These are phyloP conservation scores for Euphrasia arctica DNA, from an alignment of 305 asterid species.

Conservation along the genomic window DNA sequence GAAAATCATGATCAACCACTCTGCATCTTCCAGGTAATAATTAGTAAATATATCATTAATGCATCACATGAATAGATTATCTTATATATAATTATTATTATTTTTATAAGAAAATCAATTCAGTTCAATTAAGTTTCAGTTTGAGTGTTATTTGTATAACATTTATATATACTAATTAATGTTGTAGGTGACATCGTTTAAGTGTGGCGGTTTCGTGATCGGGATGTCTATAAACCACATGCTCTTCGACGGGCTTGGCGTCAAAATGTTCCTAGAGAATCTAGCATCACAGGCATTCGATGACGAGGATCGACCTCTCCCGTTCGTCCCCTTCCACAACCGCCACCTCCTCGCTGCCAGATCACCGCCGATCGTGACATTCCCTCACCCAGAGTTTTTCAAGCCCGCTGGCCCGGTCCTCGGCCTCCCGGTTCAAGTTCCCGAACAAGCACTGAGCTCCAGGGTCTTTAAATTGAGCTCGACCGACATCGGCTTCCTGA, in stretches of 20 bases:
- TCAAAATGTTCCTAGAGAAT: conserved; percentile 39
- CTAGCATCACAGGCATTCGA: conserved; percentile 50
- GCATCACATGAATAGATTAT: no score
- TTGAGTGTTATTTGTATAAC: no score
- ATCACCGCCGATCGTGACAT: conserved; percentile 43
- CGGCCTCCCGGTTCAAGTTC: conserved; percentile 2
- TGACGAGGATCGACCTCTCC: conserved; percentile 25
- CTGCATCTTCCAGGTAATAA: no score
- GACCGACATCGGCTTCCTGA: conserved; percentile 26
- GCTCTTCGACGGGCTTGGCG: neutral
- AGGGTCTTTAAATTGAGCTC: conserved; percentile 28
- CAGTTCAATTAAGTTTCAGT: no score
- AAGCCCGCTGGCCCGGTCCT: conserved; percentile 34
- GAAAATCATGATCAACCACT: no score
- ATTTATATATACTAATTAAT: no score
- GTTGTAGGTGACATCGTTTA: conserved; percentile 46
- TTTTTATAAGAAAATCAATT: no score
- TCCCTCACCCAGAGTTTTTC: conserved; percentile 42
- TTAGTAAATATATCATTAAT: no score
- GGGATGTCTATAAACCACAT: conserved; percentile 43
- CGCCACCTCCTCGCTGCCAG: conserved; percentile 47
- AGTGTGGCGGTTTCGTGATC: conserved; percentile 56
- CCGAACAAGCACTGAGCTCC: conserved; percentile 24
- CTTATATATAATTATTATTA: no score
- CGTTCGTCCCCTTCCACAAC: conserved; percentile 37